Evolutionary conservation across 2,329 filamentous ascomycete genomes (phyloP), one percentile per base, ranked within the genome.

Genomic region (Fusarium brachygibbosum): DNA sequence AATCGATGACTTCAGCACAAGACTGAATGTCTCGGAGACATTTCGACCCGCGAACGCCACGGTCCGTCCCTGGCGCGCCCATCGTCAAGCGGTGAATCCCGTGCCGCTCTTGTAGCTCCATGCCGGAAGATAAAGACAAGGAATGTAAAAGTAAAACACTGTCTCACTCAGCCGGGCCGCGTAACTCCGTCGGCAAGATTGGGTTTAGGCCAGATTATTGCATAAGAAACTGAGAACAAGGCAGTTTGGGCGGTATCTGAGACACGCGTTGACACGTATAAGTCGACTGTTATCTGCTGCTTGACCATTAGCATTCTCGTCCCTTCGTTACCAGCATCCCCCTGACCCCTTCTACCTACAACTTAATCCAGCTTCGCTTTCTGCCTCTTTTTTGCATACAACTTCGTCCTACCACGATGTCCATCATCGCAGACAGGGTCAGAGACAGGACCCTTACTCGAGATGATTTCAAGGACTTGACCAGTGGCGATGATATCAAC

Each of bases 371-470:
- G 28, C 10, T 19, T 41, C 17, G 1, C 19, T 7, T 41, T 52
- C 5, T 52, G 0, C 19, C 25, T 32, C 7, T 2, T n/a, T 10
- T 32, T 41, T 32, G 2, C n/a, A n/a, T n/a, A n/a, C n/a, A 16
- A 2, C 5, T 25, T 23, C 1, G 5, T 41, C 16, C 28, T 12
- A 14, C 41, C 37, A 52, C 28, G 1, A 52, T 32, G 49, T 52
- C 49, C 14, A 41, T 41, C 7, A 52, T 52, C 7, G 49, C 49
- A 41, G 49, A 52, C 28, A 32, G 37, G n/a, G 49, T 52, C 37
- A 41, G 35, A 41, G 49, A 52, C 2, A 52, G 49, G 19, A 52
- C 49, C 37, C 49, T 52, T 3, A 25, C n/a, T 41, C 49, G 49
- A 6, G 49, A 52, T 11, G 49, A 52, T 23, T 41, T 52, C 49